These are phyloP conservation scores for Jacaranda copaia DNA, from an alignment of 257 asterid genomes.

Conservation along the genomic window DNA sequence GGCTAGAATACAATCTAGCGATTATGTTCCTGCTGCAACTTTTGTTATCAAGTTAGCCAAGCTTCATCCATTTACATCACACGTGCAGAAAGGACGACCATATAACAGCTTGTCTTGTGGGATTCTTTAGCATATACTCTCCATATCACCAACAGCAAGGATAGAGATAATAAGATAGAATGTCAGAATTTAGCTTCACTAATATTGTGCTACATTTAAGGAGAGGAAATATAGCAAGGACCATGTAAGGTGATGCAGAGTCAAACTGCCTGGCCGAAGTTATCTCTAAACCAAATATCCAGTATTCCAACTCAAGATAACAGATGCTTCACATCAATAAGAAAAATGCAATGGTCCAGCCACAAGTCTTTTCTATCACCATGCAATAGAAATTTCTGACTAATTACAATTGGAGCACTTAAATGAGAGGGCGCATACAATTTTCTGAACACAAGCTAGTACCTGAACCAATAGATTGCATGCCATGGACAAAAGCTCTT, in stretches of 20 bases:
- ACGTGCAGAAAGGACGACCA: neutral
- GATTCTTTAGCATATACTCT: neutral
- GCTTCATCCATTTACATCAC: no score
- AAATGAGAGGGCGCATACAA: slow-evolving; percentile 17
- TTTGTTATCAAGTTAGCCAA: no score
- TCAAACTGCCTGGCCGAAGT: slow-evolving; percentile 13
- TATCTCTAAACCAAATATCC: slow-evolving; percentile 18
- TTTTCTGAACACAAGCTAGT: slow-evolving; percentile 33
- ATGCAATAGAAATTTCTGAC: slow-evolving; percentile 7
- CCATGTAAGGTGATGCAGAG: neutral
- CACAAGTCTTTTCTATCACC: neutral
- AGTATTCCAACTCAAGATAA: slow-evolving; percentile 1
- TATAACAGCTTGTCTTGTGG: neutral
- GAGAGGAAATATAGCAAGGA: no score
- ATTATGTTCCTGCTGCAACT: neutral
- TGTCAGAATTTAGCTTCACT: no score
- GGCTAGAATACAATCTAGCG: neutral
- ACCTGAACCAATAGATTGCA: slow-evolving; percentile 95
- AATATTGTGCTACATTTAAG: no score
- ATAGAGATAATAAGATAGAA: neutral
- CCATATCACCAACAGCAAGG: neutral
- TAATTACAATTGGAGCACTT: slow-evolving; percentile 24
- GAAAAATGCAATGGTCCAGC: slow-evolving; percentile 13
- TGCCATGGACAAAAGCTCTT: slow-evolving; percentile 91
- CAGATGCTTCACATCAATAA: slow-evolving; percentile 11